These are phyloP conservation scores for Viola odorata DNA, from an alignment of 345 rosid genomes.

Conservation along the genomic window DNA sequence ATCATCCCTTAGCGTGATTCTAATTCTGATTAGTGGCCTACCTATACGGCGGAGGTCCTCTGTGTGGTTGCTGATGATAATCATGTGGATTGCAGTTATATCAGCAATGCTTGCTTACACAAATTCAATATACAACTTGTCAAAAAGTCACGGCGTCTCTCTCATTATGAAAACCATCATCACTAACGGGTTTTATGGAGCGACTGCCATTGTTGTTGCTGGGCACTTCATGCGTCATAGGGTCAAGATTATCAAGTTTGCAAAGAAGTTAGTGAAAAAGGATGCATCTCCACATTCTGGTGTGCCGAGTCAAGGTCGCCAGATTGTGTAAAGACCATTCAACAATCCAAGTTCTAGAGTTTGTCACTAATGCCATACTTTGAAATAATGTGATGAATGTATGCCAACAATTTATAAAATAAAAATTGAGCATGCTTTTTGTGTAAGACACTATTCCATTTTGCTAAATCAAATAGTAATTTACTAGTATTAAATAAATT, in stretches of 20 bases:
- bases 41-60: slow-evolving; percentile 21
- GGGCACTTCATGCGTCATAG: not conserved
- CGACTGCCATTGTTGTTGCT: not conserved
- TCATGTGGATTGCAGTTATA: slow-evolving; percentile 28
- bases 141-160: no score
- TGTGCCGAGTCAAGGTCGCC: not conserved
- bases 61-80: slow-evolving; percentile 30
- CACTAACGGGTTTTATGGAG: no score
- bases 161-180: no score
- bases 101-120: slow-evolving; percentile 16
- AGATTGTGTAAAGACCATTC: no score
- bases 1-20: slow-evolving; percentile 28
- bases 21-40: slow-evolving; percentile 28
- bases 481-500: no score
- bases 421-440: not conserved
- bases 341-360: no score
- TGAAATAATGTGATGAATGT: no score
- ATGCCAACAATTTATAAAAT: no score
- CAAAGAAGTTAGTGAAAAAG: not conserved
- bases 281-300: not conserved
- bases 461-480: no score
- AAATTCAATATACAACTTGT: not conserved
- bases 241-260: not conserved
- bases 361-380: no score
- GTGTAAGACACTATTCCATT: not conserved